Evolutionary conservation across 1,139 yeast species (phyloP).

Genomic region (Kodamaea ohmeri): DNA sequence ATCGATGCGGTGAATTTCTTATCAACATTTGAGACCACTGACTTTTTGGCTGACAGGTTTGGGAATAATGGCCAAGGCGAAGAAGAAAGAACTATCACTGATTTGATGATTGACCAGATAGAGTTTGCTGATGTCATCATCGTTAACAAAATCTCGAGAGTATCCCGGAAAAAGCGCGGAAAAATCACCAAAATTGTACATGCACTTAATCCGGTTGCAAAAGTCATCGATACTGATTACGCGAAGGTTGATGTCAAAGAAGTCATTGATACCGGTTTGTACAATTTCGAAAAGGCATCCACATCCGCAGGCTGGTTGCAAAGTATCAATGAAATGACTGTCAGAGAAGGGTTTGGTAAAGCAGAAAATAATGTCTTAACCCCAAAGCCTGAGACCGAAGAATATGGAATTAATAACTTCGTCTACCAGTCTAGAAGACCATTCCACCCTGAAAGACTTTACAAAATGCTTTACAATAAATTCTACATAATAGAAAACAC

Average conservation of each 20-base stretch:
- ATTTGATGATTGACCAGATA: conserved; percentile 44
- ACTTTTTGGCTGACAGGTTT: conserved; percentile 39
- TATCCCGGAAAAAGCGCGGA: conserved; percentile 22
- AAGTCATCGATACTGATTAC: conserved; percentile 31
- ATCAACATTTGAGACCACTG: conserved; percentile 40
- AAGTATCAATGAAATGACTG: conserved; percentile 38
- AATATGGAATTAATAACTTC: conserved; percentile 44
- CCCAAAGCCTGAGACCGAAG: conserved; percentile 32
- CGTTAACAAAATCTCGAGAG: conserved; percentile 33
- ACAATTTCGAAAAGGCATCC: conserved; percentile 39
- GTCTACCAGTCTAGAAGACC: conserved; percentile 40
- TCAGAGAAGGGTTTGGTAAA: conserved; percentile 34
- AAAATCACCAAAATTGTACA: conserved; percentile 30
- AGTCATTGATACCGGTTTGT: conserved; percentile 33
- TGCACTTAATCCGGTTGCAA: conserved; percentile 41
- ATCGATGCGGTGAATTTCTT: conserved; percentile 41
- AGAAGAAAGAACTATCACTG: conserved; percentile 42
- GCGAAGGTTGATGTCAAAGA: conserved; percentile 33
- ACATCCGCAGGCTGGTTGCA: conserved; percentile 48
- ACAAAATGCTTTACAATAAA: conserved; percentile 33
- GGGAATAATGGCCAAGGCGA: conserved; percentile 39
- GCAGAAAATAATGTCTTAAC: conserved; percentile 19
- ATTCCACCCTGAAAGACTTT: conserved; percentile 43
- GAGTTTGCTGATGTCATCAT: conserved; percentile 45
- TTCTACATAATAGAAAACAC: conserved; percentile 30